Evolutionary conservation across 352 stramenopile species (phyloP).

Genomic region (Phytopythium boreale): DNA sequence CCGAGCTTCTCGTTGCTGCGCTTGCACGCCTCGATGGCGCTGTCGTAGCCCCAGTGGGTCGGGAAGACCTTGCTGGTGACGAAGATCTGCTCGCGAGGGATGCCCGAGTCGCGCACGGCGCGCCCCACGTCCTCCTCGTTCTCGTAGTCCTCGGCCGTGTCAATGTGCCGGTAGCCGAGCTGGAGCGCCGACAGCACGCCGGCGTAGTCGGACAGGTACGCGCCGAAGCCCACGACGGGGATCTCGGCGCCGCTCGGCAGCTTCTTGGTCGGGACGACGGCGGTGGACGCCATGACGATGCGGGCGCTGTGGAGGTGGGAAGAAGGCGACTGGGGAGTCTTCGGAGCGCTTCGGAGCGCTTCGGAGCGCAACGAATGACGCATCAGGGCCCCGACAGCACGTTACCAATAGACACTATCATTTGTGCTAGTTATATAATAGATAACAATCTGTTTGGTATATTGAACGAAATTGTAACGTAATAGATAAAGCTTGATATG

Average conservation of each 20-base stretch:
- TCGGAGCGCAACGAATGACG: not conserved
- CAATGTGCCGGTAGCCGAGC: conserved; percentile 84
- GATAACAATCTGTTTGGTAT: no score
- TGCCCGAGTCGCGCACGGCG: conserved; percentile 50
- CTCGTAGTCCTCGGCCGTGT: conserved; percentile 77
- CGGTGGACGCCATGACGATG: conserved; percentile 5
- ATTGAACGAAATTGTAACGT: no score
- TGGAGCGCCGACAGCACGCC: conserved; percentile 38
- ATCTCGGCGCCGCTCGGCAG: conserved; percentile 35
- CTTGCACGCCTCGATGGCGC: conserved; percentile 35
- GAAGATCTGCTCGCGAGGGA: conserved; percentile 65
- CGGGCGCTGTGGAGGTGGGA: not conserved
- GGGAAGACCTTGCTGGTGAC: conserved; percentile 72
- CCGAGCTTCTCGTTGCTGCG: conserved; percentile 43
- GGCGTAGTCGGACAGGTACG: conserved; percentile 41
- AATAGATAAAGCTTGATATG: no score
- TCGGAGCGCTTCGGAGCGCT: not conserved
- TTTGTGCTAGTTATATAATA: no score
- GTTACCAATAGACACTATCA: no score
- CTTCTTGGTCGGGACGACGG: conserved; percentile 17
- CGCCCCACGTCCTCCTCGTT: conserved; percentile 80
- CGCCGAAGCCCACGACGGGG: conserved; percentile 35
- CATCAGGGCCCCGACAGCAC: no score
- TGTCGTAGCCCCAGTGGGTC: conserved; percentile 55
- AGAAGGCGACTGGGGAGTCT: not conserved